Conservation (phyloP, 768 basidiomycete genomes). For the Exidia glandulosa region DNA sequence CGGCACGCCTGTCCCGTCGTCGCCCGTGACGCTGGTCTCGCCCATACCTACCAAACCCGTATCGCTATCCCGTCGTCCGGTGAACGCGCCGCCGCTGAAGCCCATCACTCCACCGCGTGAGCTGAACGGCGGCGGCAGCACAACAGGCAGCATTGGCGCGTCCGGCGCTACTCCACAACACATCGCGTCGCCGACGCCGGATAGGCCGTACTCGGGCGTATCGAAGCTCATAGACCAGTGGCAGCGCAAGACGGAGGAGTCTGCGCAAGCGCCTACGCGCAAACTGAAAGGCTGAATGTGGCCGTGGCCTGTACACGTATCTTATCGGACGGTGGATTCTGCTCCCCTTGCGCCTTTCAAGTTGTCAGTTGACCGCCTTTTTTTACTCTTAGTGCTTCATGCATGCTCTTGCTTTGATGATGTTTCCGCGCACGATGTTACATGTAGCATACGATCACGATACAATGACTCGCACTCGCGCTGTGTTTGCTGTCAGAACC, state of each 20-base stretch:
- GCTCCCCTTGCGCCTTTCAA: background rate
- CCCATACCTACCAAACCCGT: background rate
- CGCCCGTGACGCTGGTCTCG: background rate
- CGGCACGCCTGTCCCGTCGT: background rate
- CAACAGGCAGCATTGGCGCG: background rate
- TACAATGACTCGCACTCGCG: background rate
- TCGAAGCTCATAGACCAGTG: constrained; percentile 79
- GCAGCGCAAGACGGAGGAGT: constrained; percentile 69
- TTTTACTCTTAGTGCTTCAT: background rate
- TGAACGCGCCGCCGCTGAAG: background rate
- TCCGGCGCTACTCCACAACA: background rate
- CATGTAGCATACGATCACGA: background rate
- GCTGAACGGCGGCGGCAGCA: background rate
- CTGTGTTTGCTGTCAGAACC: too few relatives aligned
- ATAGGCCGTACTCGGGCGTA: constrained; percentile 72
- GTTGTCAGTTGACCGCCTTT: background rate
- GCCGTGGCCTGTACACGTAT: background rate
- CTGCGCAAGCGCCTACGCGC: constrained; percentile 20
- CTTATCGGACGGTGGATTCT: background rate
- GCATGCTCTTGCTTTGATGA: background rate
- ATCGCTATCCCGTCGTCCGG: background rate
- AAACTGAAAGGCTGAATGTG: background rate
- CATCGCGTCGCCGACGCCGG: constrained; percentile 47
- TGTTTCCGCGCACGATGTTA: background rate
- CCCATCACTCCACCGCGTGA: background rate